phyloP scores from a whole-genome alignment of 2,329 filamentous ascomycete species.

The Pseudocercospora pini-densiflorae region DNA sequence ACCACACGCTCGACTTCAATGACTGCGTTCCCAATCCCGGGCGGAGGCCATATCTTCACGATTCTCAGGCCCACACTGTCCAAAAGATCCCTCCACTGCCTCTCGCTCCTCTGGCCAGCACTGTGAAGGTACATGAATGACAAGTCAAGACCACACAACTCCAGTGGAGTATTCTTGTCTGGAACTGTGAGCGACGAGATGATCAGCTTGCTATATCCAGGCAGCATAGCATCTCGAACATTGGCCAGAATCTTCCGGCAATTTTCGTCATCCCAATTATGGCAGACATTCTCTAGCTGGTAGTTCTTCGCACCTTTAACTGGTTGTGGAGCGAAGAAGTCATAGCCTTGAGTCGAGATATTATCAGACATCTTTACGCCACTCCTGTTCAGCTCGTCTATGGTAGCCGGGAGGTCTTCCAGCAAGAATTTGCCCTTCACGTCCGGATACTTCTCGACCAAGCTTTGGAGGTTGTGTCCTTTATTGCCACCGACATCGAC shows the following conservation, averaged over 20 bases:
- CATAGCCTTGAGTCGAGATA: slow-evolving; percentile 28
- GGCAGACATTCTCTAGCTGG: slow-evolving; percentile 36
- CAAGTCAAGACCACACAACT: slow-evolving; percentile 1
- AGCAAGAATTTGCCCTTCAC: slow-evolving; percentile 20
- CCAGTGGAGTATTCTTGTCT: slow-evolving; percentile 8
- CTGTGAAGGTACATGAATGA: background rate
- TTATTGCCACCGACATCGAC: slow-evolving; percentile 28
- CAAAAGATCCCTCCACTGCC: slow-evolving; percentile 1
- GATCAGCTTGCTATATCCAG: slow-evolving; percentile 40
- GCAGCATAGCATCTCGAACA: slow-evolving; percentile 33
- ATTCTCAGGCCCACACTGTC: slow-evolving; percentile 3
- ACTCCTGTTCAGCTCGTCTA: slow-evolving; percentile 13
- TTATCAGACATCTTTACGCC: background rate
- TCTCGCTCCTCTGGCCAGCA: slow-evolving; percentile 10
- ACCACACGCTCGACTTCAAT: slow-evolving; percentile 6
- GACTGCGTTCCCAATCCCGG: background rate
- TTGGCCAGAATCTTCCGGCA: slow-evolving; percentile 34
- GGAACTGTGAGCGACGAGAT: slow-evolving; percentile 42
- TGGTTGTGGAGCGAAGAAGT: slow-evolving; percentile 41
- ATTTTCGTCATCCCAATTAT: slow-evolving; percentile 40
- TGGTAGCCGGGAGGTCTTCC: slow-evolving; percentile 23
- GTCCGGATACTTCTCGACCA: slow-evolving; percentile 19
- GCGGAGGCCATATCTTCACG: slow-evolving; percentile 9
- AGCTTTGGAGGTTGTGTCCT: slow-evolving; percentile 20
- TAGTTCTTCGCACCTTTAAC: slow-evolving; percentile 32